phyloP scores from a whole-genome alignment of 78 protist genomes.

The Mastigamoeba balamuthi region DNA sequence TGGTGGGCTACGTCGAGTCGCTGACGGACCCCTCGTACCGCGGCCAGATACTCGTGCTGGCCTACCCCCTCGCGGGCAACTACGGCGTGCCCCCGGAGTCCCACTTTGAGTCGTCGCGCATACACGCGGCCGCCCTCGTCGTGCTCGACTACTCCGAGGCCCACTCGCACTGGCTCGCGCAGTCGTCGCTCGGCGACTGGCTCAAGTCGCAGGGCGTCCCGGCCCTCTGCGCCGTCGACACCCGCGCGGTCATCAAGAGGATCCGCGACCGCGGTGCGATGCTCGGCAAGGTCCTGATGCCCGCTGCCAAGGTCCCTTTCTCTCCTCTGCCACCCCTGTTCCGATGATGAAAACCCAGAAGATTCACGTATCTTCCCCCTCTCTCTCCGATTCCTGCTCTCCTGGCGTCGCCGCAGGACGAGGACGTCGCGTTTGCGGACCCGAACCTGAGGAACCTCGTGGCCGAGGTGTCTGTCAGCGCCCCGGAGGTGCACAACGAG shows the following conservation, averaged over 20 bases:
- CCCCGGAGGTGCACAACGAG: neutral
- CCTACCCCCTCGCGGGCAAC: conserved; percentile 92
- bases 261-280: conserved; percentile 80
- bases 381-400: neutral
- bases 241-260: conserved; percentile 82
- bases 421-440: conserved; percentile 61
- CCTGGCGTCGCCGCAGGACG: neutral
- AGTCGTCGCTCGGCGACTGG: conserved; percentile 78
- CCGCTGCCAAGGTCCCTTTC: too few relatives aligned
- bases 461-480: conserved; percentile 40
- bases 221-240: conserved; percentile 85
- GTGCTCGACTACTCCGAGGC: conserved; percentile 72
- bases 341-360: too few relatives aligned
- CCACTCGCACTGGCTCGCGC: conserved; percentile 86
- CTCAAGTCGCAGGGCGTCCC: conserved; percentile 70
- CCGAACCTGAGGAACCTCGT: conserved; percentile 18
- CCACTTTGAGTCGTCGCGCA: conserved; percentile 64
- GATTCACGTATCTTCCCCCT: too few relatives aligned
- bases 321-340: too few relatives aligned
- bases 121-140: conserved; percentile 69
- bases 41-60: conserved; percentile 86
- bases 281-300: conserved; percentile 75
- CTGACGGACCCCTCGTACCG: conserved; percentile 92
- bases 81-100: conserved; percentile 82
- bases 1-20: conserved; percentile 94